Evolutionary conservation across 2,329 filamentous ascomycete species (phyloP), one percentile per base, ranked within the genome.

Genomic region (Hymenoscyphus repandus): DNA sequence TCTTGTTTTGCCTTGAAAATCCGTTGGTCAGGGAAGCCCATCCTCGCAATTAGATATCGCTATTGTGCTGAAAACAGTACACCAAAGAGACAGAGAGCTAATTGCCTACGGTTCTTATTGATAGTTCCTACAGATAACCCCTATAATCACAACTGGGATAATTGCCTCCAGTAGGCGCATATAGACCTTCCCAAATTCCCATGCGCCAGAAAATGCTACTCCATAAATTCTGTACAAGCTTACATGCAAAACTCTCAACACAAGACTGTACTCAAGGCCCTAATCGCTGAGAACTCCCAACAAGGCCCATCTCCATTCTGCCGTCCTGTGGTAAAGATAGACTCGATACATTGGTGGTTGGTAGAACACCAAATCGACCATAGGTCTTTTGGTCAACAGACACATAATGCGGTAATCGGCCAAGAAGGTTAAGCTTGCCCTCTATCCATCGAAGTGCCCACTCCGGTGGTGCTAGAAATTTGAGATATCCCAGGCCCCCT

Each of bases 351-450:
- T 62, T 66, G 1, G 82, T 74, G 1, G 82, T 77, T 2, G 91
- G 92, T 50, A 97, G 73, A 12, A 96, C 87, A 1, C 92, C 92
- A 62, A 95, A 96, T 47, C 92, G 79, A 6, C 92, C 92, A 64
- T 92, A 96, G 5, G 89, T 96, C 76, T 96, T 96, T 70, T 96
- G 91, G 64, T 97, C 92, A 13, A 96, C 85, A 50, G 88, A 95
- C 43, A 97, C 86, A 64, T 96, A 97, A 70, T 95, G 89, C 40
- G 92, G 92, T 22, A 97, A 71, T 52, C 90, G 78, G 17, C 83
- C 88, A 18, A 96, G 75, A 9, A 97, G 76, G 64, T 95, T 93
- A 53, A 97, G 72, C 66, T 92, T 95, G 15, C 80, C 82, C 71
- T 99, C 93, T 49, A 96, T 78, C 83, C 87, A 97, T 58, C 90